Evolutionary conservation across 805 yeast genomes (phyloP), one percentile per base, ranked within the genome.

Genomic region (Candida taoyuanica): DNA sequence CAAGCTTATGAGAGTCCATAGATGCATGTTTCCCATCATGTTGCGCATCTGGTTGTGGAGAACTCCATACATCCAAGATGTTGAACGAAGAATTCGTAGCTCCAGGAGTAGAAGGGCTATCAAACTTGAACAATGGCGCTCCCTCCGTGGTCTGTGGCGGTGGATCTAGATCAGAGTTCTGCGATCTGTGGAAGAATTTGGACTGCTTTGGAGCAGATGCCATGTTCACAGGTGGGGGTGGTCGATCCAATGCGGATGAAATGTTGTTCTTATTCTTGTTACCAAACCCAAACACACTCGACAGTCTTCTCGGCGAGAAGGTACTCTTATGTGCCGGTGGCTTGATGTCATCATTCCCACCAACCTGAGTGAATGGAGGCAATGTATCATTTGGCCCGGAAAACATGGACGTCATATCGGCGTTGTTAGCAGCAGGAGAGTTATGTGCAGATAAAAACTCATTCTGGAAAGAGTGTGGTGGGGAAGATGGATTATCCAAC

Each of bases 301-400:
- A 58, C 30, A 59, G 47, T 27, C 59, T 52, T 43, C 58, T 57
- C 28, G 62, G 60, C 8, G 63, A 56, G 31, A 59, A 42, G 21
- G 42, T 39, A 29, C 44, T 47, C 17, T 39, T 42, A 24, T 43
- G 39, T 4, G 40, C 5, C 3, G 27, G 3, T 3, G 39, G 6
- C 26, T 30, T 34, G 18, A 26, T 29, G n/a, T 37, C 36, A 16
- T 5, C 24, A 31, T 47, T 15, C 25, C n/a, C n/a, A n/a, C n/a
- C n/a, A n/a, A 38, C 15, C 38, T 40, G 40, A 9, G 35, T 25
- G 29, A 25, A 31, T 13, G 29, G 28, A 14, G 44, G 34, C 9
- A 43, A 11, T 6, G 33, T 40, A n/a, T 34, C 40, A 25, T 48
- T 41, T n/a, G 47, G 49, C n/a, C 52, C 52, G 24, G 57, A 49